Percentiles rank a stretch among this genome's conserved stretches.
Evolutionary conservation across 1,139 yeast species (phyloP).

Genomic region (Entelexis paramagnoliae): DNA sequence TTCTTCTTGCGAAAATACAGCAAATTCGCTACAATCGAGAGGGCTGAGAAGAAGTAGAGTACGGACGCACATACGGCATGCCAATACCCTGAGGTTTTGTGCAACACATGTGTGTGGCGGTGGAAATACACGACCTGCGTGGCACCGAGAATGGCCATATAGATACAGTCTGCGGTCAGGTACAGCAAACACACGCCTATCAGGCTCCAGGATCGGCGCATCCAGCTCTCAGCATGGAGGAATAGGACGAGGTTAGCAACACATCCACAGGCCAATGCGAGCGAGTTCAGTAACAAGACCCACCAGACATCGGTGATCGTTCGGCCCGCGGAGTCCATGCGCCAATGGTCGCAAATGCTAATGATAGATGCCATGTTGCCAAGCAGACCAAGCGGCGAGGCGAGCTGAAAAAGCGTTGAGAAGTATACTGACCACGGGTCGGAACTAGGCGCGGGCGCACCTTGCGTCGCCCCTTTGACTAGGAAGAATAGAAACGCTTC

Average conservation of each 20-base stretch:
- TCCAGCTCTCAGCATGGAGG: slow-evolving; percentile 43
- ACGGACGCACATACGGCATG: slow-evolving; percentile 56
- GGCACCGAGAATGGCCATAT: slow-evolving; percentile 42
- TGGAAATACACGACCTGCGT: slow-evolving; percentile 27
- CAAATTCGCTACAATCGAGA: slow-evolving; percentile 46
- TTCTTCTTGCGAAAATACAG: slow-evolving; percentile 6
- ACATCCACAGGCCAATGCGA: slow-evolving; percentile 55
- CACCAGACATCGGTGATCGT: slow-evolving; percentile 33
- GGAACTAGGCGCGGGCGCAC: neutral
- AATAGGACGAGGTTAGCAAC: slow-evolving; percentile 55
- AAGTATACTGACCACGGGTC: neutral
- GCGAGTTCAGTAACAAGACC: slow-evolving; percentile 46
- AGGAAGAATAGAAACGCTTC: neutral
- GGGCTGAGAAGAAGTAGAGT: slow-evolving; percentile 48
- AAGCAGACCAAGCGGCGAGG: slow-evolving; percentile 21
- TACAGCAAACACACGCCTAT: slow-evolving; percentile 10
- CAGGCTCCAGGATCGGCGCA: slow-evolving; percentile 52
- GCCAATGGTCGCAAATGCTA: slow-evolving; percentile 22
- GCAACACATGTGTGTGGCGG: slow-evolving; percentile 3
- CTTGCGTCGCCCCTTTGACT: neutral
- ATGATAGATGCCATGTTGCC: slow-evolving; percentile 21
- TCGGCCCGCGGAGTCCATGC: neutral
- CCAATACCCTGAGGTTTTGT: slow-evolving; percentile 60
- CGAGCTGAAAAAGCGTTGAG: slow-evolving; percentile 15
- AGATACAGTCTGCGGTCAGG: slow-evolving; percentile 24